Evolutionary conservation across 495 filamentous ascomycete genomes (phyloP).

Genomic region (Aspergillus wentii): DNA sequence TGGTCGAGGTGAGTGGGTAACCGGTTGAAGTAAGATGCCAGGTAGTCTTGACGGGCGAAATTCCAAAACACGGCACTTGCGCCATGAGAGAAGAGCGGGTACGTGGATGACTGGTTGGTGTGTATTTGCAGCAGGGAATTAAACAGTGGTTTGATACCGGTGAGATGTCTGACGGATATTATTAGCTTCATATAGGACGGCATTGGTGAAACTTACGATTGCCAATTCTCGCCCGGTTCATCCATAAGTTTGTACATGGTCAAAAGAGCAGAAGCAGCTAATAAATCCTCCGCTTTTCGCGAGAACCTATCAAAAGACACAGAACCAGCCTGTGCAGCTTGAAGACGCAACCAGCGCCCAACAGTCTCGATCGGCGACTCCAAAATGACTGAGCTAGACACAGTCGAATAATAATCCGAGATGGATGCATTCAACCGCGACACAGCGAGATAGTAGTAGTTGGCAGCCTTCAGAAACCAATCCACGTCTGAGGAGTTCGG

Average conservation of each 20-base stretch:
- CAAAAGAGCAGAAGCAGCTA: conserved; percentile 26
- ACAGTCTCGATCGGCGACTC: conserved; percentile 31
- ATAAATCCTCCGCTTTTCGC: conserved; percentile 26
- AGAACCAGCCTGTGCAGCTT: conserved; percentile 2
- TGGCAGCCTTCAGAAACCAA: conserved; percentile 39
- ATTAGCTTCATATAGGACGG: conserved; percentile 1
- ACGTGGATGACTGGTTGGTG: neutral
- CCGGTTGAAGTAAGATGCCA: conserved; percentile 33
- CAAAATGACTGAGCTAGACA: conserved; percentile 32
- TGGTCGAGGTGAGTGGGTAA: conserved; percentile 28
- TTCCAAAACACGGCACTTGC: conserved; percentile 37
- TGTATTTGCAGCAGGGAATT: conserved; percentile 19
- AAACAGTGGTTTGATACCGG: conserved; percentile 25
- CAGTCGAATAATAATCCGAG: conserved; percentile 26
- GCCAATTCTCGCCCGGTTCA: conserved; percentile 31
- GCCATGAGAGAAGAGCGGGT: conserved; percentile 24
- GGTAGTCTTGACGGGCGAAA: conserved; percentile 35
- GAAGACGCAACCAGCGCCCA: conserved; percentile 20
- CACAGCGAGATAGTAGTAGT: conserved; percentile 36
- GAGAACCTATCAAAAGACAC: conserved; percentile 7
- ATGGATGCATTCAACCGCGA: conserved; percentile 23
- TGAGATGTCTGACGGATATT: conserved; percentile 21
- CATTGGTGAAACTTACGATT: conserved; percentile 20
- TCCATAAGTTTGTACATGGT: conserved; percentile 31
- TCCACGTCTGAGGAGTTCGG: conserved; percentile 32